These are phyloP conservation scores for Volutella citrinella DNA, from an alignment of 2,329 filamentous ascomycete genomes.

Conservation along the genomic window DNA sequence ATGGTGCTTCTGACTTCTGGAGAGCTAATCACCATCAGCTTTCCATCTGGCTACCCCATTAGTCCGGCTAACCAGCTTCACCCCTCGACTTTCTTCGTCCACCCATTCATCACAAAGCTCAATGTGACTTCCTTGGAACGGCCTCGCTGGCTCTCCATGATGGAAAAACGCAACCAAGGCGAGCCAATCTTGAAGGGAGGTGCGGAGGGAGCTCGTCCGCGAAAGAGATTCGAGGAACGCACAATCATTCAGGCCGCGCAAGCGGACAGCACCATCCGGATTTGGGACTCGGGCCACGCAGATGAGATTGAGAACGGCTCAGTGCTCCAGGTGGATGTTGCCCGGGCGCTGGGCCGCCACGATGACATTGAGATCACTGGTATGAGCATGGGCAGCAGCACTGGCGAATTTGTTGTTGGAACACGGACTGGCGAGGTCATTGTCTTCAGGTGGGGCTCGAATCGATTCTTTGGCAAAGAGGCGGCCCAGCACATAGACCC, in stretches of 20 bases:
- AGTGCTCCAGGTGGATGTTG: conserved; percentile 82
- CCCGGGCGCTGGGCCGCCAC: conserved; percentile 75
- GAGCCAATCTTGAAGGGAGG: conserved; percentile 78
- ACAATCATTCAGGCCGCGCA: conserved; percentile 86
- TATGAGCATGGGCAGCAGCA: conserved; percentile 77
- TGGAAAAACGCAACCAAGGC: conserved; percentile 77
- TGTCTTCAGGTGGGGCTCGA: conserved; percentile 84
- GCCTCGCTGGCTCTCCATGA: conserved; percentile 83
- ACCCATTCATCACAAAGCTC: conserved; percentile 79
- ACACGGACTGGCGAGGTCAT: conserved; percentile 80
- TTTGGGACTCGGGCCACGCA: conserved; percentile 90
- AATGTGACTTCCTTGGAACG: conserved; percentile 73
- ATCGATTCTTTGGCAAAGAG: conserved; percentile 68
- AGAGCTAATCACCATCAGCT: conserved; percentile 84
- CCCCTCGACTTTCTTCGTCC: conserved; percentile 80
- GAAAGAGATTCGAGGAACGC: conserved; percentile 76
- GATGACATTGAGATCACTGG: conserved; percentile 72
- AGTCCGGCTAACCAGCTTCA: conserved; percentile 91
- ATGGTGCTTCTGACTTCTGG: conserved; percentile 79
- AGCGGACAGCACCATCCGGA: conserved; percentile 82
- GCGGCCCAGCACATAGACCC: conserved; percentile 47
- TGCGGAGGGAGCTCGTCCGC: conserved; percentile 63
- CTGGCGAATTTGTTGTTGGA: conserved; percentile 82
- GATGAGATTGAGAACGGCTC: conserved; percentile 89
- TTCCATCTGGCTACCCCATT: conserved; percentile 88